Evolutionary conservation across 75 land plant species (phyloP), one percentile per base, ranked within the genome.

Genomic region (Larix kaempferi): DNA sequence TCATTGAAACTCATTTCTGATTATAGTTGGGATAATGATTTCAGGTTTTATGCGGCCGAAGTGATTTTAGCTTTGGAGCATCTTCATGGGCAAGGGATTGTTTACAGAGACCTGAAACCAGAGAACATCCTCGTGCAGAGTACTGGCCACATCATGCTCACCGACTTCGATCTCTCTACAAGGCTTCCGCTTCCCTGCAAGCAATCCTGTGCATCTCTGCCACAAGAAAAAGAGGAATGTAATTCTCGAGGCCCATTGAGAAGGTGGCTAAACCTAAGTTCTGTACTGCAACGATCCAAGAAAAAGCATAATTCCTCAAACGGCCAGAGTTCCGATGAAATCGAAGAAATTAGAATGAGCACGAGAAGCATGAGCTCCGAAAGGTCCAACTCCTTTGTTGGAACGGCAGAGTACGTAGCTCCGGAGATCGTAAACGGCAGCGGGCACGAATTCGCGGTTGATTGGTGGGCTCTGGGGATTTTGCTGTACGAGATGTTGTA

Each of bases 161-260:
- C 94, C 22, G 94, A 91, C 81, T 91, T 91, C 80, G 94, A 92
- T 77, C 92, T 92, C 63, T 92, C 92, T 54, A 80, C 86, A 5
- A 73, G 17, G 60, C 79, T 91, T 58, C 26, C 44, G 27, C 82
- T 66, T 23, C 61, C 41, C 73, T 22, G 78, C 74, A 26, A 23
- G 33, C 33, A n/a, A n/a, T n/a, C n/a, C n/a, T n/a, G n/a, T 29
- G 33, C 33, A 29, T 29, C 33, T 29, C 33, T 29, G 1, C 1
- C 33, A 63, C 35, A 63, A 33, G 21, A 10, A 16, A 2, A 15
- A 66, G 17, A 33, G 21, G 7, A 66, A 21, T 2, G 26, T 17
- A 33, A 19, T 15, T 4, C 17, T 33, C 44, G 17, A 35, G 33
- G 33, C 33, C 41, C 29, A 5, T 16, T 5, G 5, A 8, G 71